Base-by-base conservation (phyloP, 495 filamentous ascomycete genomes). In the Penicillium goetzii region DNA sequence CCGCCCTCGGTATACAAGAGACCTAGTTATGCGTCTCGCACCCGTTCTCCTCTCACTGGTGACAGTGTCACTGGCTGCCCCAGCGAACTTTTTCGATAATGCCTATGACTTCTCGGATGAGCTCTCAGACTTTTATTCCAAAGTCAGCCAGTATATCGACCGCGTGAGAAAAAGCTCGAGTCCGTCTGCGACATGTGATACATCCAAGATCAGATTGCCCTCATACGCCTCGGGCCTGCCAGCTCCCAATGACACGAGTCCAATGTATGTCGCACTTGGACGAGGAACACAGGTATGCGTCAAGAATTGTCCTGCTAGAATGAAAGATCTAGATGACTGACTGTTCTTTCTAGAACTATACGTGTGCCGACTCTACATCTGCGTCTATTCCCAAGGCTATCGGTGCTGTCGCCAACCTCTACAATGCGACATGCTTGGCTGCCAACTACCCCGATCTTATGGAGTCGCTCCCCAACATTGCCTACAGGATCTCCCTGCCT, bases 331-430 rank as follows among this genome's bases (percentile, higher is more conserved):
- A 2, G 3, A 47, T 14, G 5, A 1, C 49, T 58, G 7, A 71
- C 47, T 34, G n/a, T 34, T 15, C 17, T 9, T 14, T 32, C 40
- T 85, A 97, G 80, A 97, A 97, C 83, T 98, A 97, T 76, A 93
- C 92, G 60, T 97, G 94, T 81, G 80, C 84, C 38, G 72, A 82
- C 34, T 77, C 78, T 57, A 83, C 85, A 65, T 69, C 84, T 3
- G 74, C 17, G 23, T 30, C 30, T 53, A 53, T 28, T n/a, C 50
- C 50, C n/a, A 19, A 9, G 14, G 80, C 1, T 83, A 40, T 83
- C 43, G 95, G 95, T 62, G 95, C 95, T 58, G 74, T 92, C 19
- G 95, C 95, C 51, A 87, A 83, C 26, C 92, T 99, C 63, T 97
- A 89, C 87, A 90, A 99, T 77, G 89, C 85, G 47, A 89, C 89